phyloP scores from a whole-genome alignment of 257 asterid species.

The Fraxinus quadrangulata region DNA sequence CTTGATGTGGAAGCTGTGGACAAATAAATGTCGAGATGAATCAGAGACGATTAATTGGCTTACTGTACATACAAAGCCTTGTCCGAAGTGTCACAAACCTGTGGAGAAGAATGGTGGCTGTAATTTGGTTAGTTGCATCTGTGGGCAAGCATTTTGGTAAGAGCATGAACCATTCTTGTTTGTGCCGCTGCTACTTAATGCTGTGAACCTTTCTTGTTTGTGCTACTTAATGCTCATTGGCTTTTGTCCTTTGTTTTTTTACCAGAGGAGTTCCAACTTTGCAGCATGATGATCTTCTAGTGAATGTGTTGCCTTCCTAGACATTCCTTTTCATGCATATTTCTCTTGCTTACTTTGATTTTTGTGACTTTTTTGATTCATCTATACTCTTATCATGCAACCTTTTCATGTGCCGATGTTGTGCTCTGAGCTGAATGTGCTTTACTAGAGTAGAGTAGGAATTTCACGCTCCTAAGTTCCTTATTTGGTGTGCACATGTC shows the following conservation, averaged over 20 bases:
- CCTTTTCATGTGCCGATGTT: not conserved
- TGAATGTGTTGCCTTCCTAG: not conserved
- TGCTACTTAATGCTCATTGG: not conserved
- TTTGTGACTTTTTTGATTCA: not conserved
- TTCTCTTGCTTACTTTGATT: not conserved
- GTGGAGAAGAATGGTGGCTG: constrained; percentile 96
- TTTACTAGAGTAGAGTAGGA: not conserved
- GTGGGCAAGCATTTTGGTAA: constrained; percentile 92
- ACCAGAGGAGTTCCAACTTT: not conserved
- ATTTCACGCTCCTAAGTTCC: not conserved
- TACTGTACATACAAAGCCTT: constrained; percentile 81
- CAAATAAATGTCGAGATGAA: constrained; percentile 83
- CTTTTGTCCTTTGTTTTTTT: too few relatives aligned
- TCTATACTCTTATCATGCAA: not conserved
- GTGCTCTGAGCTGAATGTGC: not conserved
- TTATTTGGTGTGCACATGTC: not conserved
- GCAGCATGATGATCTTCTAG: not conserved
- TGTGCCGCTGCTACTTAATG: constrained; percentile 7
- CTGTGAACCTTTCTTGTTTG: not conserved
- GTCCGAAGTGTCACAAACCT: constrained; percentile 91
- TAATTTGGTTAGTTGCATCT: constrained; percentile 79
- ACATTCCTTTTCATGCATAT: not conserved
- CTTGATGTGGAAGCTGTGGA: constrained; percentile 87
- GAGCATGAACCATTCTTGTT: constrained; percentile 15
- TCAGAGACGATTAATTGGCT: constrained; percentile 95